These are phyloP conservation scores for Nothopassalora personata DNA, from an alignment of 2,329 filamentous ascomycete genomes.

Conservation along the genomic window DNA sequence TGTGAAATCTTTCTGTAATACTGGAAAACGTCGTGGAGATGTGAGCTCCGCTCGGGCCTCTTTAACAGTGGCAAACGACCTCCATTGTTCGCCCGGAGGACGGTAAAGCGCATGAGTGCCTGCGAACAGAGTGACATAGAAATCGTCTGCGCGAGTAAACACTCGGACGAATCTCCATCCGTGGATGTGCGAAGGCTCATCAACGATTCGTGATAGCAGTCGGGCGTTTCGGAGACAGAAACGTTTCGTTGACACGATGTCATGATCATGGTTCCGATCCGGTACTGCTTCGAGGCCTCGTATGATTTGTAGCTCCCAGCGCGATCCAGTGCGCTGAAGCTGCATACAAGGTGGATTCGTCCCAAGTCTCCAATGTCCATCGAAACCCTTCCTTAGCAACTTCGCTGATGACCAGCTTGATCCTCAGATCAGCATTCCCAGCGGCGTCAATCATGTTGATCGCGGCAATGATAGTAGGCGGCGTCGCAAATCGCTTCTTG, in stretches of 20 bases:
- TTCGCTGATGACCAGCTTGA: slow-evolving; percentile 21
- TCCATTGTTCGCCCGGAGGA: not conserved
- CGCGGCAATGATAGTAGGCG: slow-evolving; percentile 26
- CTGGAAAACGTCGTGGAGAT: not conserved
- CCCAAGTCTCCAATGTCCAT: slow-evolving; percentile 25
- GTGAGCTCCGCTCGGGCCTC: not conserved
- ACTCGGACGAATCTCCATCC: no score
- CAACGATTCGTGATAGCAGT: no score
- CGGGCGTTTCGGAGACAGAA: no score
- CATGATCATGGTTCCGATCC: not conserved
- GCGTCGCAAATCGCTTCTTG: slow-evolving; percentile 15
- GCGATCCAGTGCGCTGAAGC: slow-evolving; percentile 27
- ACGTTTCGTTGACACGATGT: not conserved
- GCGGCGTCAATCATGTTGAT: slow-evolving; percentile 29
- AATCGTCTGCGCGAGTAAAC: no score
- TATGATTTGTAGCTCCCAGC: not conserved
- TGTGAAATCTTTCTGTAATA: not conserved
- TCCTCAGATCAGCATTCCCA: slow-evolving; percentile 25
- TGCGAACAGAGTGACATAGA: not conserved
- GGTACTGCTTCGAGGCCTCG: not conserved
- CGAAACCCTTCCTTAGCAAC: slow-evolving; percentile 24
- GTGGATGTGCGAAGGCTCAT: no score
- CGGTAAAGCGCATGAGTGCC: not conserved
- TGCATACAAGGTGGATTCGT: slow-evolving; percentile 23
- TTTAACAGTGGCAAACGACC: not conserved